These are phyloP conservation scores for Conidiobolus incongruus DNA, from an alignment of 371 early-diverging fungal genomes.

Conservation along the genomic window DNA sequence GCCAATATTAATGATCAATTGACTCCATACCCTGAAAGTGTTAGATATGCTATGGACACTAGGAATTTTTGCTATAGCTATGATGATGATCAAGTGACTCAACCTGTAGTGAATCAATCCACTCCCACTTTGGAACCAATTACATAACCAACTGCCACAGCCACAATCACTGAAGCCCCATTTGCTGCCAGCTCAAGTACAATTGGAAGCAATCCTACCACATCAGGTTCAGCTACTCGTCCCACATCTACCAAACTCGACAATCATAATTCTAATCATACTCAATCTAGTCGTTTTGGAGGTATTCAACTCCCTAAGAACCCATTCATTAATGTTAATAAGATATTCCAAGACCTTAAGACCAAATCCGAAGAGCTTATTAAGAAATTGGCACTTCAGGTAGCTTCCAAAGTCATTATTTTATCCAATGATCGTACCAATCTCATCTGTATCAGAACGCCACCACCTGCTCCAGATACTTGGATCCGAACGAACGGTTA, in stretches of 20 bases:
- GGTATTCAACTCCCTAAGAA: neutral
- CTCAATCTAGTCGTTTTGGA: neutral
- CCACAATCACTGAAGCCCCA: neutral
- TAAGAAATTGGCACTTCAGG: neutral
- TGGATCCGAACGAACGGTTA: constrained; percentile 1
- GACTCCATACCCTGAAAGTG: neutral
- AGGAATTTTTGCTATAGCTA: constrained; percentile 2
- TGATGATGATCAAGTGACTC: neutral
- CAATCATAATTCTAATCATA: neutral
- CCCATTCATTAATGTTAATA: neutral
- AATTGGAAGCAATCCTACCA: neutral
- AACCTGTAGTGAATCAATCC: neutral
- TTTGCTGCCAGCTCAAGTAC: neutral
- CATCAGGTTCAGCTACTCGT: too few species aligned
- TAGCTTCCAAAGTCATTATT: neutral
- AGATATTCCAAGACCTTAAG: neutral
- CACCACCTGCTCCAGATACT: neutral
- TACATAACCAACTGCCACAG: neutral
- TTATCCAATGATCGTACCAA: neutral
- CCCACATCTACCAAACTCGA: neutral
- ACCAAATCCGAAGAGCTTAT: neutral
- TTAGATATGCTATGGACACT: constrained; percentile 3
- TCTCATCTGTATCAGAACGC: neutral
- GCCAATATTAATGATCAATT: neutral
- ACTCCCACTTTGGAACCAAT: neutral